Conservation (phyloP, 306 rosid species). For the Fagus crenata region DNA sequence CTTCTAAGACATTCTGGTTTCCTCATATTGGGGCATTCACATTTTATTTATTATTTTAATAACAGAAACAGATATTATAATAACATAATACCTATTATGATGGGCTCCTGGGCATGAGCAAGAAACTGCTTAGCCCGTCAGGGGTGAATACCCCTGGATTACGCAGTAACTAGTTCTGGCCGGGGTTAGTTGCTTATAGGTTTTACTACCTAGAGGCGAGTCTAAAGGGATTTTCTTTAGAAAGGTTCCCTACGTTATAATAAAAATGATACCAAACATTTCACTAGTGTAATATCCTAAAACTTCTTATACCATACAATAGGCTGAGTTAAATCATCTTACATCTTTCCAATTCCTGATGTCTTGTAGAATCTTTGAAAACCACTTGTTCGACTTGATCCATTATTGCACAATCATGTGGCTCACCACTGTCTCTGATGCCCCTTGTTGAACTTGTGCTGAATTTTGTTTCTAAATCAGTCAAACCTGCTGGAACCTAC, state of each 20-base stretch:
- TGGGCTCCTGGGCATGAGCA: too few relatives aligned
- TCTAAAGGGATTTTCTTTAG: too few relatives aligned
- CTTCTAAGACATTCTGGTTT: not conserved
- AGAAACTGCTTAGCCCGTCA: too few relatives aligned
- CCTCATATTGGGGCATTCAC: too few relatives aligned
- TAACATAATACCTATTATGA: not conserved
- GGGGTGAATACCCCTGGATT: too few relatives aligned
- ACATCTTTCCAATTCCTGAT: not conserved
- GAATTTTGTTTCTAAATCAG: not conserved
- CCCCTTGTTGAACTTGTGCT: not conserved
- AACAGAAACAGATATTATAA: not conserved
- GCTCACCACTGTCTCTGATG: not conserved
- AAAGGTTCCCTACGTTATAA: too few relatives aligned
- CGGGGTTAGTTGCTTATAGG: too few relatives aligned
- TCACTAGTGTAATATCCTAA: not conserved
- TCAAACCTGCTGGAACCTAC: not conserved
- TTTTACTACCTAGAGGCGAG: too few relatives aligned
- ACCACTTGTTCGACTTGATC: not conserved
- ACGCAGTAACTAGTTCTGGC: too few relatives aligned
- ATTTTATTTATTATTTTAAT: not conserved
- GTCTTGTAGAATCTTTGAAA: not conserved
- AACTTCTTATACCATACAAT: not conserved
- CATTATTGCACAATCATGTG: not conserved
- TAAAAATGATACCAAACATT: not conserved
- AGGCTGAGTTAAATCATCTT: not conserved